Evolutionary conservation across 345 rosid species (phyloP).

Genomic region (Pistacia atlantica): DNA sequence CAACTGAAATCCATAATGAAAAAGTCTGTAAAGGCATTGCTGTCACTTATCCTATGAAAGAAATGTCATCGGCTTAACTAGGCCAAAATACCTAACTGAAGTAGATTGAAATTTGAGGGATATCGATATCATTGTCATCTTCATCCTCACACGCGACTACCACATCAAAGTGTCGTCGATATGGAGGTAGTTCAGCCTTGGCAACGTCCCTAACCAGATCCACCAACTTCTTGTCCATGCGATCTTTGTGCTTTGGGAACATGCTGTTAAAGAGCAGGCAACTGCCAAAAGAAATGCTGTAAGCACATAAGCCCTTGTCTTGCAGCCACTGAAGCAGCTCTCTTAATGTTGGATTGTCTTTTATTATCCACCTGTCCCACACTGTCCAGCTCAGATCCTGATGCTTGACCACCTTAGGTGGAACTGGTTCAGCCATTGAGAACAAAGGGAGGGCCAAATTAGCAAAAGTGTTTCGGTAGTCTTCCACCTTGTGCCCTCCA

Average conservation of each 20-base stretch:
- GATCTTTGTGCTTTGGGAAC: constrained; percentile 78
- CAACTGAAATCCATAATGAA: not conserved
- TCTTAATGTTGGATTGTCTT: constrained; percentile 68
- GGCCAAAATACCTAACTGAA: constrained; percentile 24
- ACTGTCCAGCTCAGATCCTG: constrained; percentile 88
- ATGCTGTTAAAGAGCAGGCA: constrained; percentile 80
- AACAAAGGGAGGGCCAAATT: constrained; percentile 73
- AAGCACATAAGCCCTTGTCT: constrained; percentile 75
- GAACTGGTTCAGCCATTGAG: constrained; percentile 83
- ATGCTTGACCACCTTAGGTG: constrained; percentile 79
- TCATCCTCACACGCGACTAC: constrained; percentile 92
- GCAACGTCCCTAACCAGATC: constrained; percentile 85
- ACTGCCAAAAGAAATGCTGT: constrained; percentile 88
- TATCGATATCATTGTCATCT: constrained; percentile 81
- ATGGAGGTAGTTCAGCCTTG: constrained; percentile 69
- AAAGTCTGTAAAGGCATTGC: not conserved
- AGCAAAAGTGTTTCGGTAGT: constrained; percentile 69
- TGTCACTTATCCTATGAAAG: not conserved
- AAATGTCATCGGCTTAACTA: not conserved
- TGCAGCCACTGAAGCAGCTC: constrained; percentile 83
- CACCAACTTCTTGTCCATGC: constrained; percentile 84
- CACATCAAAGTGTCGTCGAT: constrained; percentile 69
- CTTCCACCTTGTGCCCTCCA: constrained; percentile 66
- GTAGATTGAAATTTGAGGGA: constrained; percentile 79
- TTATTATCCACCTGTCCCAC: constrained; percentile 89